These are phyloP conservation scores for Cytospora paraplurivora DNA, from an alignment of 2,329 filamentous ascomycete species.

Conservation along the genomic window DNA sequence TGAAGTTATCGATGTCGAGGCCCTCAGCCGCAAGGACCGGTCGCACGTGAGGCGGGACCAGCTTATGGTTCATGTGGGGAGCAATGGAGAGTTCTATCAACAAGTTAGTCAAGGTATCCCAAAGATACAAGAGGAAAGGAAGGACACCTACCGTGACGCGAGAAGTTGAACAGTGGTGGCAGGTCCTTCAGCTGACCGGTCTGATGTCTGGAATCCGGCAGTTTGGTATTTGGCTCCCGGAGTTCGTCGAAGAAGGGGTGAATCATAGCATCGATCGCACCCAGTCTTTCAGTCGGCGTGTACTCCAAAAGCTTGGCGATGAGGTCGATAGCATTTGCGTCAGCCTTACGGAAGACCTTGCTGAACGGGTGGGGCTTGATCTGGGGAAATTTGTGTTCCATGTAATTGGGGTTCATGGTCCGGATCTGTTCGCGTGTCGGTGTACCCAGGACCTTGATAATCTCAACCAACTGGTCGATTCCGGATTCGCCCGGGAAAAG, in stretches of 20 bases:
- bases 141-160: conserved; percentile 75
- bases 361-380: conserved; percentile 99
- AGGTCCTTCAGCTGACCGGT: conserved; percentile 79
- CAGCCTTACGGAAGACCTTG: conserved; percentile 98
- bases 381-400: conserved; percentile 99
- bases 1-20: conserved; percentile 92
- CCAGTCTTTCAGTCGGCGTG: conserved; percentile 92
- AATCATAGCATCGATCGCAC: conserved; percentile 94
- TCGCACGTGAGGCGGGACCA: conserved; percentile 83
- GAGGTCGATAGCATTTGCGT: conserved; percentile 88
- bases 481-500: conserved; percentile 98
- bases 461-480: conserved; percentile 97
- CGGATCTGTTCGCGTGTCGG: conserved; percentile 97
- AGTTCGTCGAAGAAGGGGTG: conserved; percentile 99
- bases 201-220: conserved; percentile 92
- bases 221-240: conserved; percentile 83
- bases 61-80: conserved; percentile 80
- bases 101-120: conserved; percentile 32
- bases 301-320: conserved; percentile 95
- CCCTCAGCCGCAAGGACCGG: conserved; percentile 73
- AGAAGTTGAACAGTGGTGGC: conserved; percentile 89
- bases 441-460: conserved; percentile 98
- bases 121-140: conserved; percentile 8
- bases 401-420: conserved; percentile 99
- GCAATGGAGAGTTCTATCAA: conserved; percentile 89